A percentile compares a stretch with the other conserved stretches of the same genome.
These are phyloP conservation scores for Beverwykella pulmonaria DNA, from an alignment of 495 filamentous ascomycete species.

Conservation along the genomic window DNA sequence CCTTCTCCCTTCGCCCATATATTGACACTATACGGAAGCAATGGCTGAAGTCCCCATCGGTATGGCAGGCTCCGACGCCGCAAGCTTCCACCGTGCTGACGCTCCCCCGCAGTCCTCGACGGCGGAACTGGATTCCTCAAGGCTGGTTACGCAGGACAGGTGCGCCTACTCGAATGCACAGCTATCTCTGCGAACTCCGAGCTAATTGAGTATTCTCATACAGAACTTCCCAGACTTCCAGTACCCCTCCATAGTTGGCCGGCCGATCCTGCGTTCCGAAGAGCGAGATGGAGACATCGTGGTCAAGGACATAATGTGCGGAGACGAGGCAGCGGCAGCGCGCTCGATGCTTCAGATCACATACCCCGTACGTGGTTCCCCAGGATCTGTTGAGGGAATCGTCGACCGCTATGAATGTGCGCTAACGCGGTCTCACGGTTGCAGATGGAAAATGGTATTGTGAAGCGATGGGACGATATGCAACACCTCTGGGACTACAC, in stretches of 20 bases:
- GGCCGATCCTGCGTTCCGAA: slow-evolving; percentile 95
- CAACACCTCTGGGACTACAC: slow-evolving; percentile 99
- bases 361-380: slow-evolving; percentile 69
- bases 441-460: slow-evolving; percentile 98
- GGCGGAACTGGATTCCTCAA: slow-evolving; percentile 99
- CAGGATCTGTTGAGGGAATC: slow-evolving; percentile 26
- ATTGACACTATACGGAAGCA: slow-evolving; percentile 30
- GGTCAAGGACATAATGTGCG: slow-evolving; percentile 99
- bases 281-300: slow-evolving; percentile 74
- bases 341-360: slow-evolving; percentile 96
- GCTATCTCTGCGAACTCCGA: background rate
- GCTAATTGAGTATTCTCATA: background rate
- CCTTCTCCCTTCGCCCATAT: background rate
- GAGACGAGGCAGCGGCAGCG: slow-evolving; percentile 94
- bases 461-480: slow-evolving; percentile 99
- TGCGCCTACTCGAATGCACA: slow-evolving; percentile 44
- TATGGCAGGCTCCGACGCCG: slow-evolving; percentile 48
- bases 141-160: slow-evolving; percentile 93
- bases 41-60: slow-evolving; percentile 78
- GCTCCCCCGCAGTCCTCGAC: slow-evolving; percentile 77
- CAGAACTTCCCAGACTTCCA: slow-evolving; percentile 99
- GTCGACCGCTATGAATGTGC: slow-evolving; percentile 8
- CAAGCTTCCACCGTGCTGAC: slow-evolving; percentile 39
- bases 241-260: slow-evolving; percentile 97
- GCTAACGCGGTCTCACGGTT: slow-evolving; percentile 30